Evolutionary conservation across 2,329 filamentous ascomycete genomes (phyloP).

Genomic region (Tolypocladium ophioglossoides): DNA sequence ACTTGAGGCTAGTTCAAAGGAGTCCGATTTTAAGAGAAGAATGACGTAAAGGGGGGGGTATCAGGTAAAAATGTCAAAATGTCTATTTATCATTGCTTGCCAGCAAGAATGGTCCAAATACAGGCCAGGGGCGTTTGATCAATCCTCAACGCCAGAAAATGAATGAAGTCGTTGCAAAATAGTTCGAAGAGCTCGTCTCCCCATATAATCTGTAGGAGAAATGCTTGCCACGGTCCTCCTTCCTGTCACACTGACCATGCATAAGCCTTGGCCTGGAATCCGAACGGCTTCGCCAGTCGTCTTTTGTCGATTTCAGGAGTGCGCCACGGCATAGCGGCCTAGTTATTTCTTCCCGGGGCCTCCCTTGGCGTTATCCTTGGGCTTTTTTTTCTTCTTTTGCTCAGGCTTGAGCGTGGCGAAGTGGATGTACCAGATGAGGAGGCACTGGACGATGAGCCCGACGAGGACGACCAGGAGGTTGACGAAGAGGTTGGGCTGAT

Average conservation of each 20-base stretch:
- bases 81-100: not conserved
- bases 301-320: not conserved
- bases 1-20: not conserved
- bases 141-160: not conserved
- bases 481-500: conserved; percentile 49
- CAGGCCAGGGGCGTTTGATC: not conserved
- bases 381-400: conserved; percentile 40
- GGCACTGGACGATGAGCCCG: conserved; percentile 32
- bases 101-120: conserved; percentile 1
- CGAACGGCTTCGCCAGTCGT: not conserved
- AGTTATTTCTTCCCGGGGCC: not conserved
- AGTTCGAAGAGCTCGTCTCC: not conserved
- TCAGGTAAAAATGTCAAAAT: not conserved
- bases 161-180: not conserved
- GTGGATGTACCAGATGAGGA: conserved; percentile 48
- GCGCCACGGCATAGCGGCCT: not conserved
- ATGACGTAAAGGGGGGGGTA: not conserved
- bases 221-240: not conserved
- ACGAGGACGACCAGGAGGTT: conserved; percentile 45
- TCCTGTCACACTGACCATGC: not conserved
- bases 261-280: not conserved
- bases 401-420: conserved; percentile 50
- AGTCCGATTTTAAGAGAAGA: not conserved
- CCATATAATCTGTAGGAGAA: not conserved
- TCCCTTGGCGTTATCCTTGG: conserved; percentile 10